These are phyloP conservation scores for Knufia fluminis DNA, from an alignment of 2,329 filamentous ascomycete genomes.

Conservation along the genomic window DNA sequence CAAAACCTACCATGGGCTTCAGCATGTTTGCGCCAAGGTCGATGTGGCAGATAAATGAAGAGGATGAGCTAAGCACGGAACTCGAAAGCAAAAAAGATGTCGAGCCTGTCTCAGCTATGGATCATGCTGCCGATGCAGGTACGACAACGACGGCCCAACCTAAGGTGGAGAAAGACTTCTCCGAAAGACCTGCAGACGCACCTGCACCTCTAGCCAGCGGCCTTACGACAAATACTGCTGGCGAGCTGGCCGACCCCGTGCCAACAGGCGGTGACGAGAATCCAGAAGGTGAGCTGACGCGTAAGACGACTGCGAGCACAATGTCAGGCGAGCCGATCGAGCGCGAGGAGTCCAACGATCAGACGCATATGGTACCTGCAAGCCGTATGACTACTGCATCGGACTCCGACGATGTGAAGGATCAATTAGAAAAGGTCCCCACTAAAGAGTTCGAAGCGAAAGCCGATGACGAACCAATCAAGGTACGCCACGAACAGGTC, in stretches of 20 bases:
- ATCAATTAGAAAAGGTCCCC: conserved; percentile 2
- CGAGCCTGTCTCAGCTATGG: conserved; percentile 31
- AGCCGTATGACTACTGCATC: conserved; percentile 19
- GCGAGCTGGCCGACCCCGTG: conserved; percentile 29
- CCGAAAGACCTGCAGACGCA: conserved; percentile 10
- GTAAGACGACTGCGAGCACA: conserved; percentile 17
- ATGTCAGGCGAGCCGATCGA: conserved; percentile 15
- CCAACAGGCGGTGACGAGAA: conserved; percentile 21
- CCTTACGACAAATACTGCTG: conserved; percentile 28
- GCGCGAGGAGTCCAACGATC: conserved; percentile 14
- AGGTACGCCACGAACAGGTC: conserved; percentile 9
- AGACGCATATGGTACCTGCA: conserved; percentile 16
- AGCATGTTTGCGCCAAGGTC: conserved; percentile 17
- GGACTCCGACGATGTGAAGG: not conserved
- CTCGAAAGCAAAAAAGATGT: conserved; percentile 36
- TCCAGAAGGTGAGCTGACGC: conserved; percentile 16
- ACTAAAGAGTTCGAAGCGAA: conserved; percentile 5
- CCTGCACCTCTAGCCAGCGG: conserved; percentile 24
- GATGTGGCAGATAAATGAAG: conserved; percentile 21
- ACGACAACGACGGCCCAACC: conserved; percentile 10
- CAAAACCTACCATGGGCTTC: conserved; percentile 11
- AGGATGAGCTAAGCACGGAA: conserved; percentile 15
- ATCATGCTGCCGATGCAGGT: conserved; percentile 37
- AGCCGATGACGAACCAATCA: conserved; percentile 4
- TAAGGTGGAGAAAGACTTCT: not conserved